phyloP scores from a whole-genome alignment of 306 rosid species.

The Bauhinia variegata region DNA sequence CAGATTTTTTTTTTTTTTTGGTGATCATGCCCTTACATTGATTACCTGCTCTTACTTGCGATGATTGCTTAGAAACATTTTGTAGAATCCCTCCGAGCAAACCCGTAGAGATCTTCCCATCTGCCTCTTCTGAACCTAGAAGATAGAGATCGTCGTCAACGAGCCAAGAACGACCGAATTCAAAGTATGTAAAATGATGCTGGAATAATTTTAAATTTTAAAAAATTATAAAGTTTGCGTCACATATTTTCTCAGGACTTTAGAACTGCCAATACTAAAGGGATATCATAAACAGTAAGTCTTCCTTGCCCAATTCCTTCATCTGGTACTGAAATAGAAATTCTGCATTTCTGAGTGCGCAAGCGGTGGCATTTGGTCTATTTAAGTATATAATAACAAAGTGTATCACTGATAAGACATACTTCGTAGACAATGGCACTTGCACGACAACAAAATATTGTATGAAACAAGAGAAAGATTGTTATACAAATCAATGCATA shows the following conservation, averaged over 20 bases:
- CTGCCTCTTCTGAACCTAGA: slow-evolving; percentile 42
- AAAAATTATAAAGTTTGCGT: slow-evolving; percentile 5
- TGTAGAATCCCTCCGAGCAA: slow-evolving; percentile 49
- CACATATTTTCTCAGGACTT: neutral
- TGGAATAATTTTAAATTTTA: slow-evolving; percentile 7
- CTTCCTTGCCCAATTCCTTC: no score
- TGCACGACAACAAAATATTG: neutral
- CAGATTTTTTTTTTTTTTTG: no score
- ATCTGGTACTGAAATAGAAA: neutral
- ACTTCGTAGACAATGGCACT: slow-evolving; percentile 8
- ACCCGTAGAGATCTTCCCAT: slow-evolving; percentile 48
- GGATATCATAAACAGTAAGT: no score
- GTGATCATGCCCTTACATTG: slow-evolving; percentile 27
- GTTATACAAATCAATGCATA: slow-evolving; percentile 14
- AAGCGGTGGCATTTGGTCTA: slow-evolving; percentile 4
- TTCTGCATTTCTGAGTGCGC: neutral
- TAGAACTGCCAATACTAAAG: no score
- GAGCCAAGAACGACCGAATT: slow-evolving; percentile 10
- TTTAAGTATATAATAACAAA: neutral
- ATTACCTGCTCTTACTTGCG: slow-evolving; percentile 58
- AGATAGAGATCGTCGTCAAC: slow-evolving; percentile 33
- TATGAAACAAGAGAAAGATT: slow-evolving; percentile 18
- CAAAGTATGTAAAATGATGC: slow-evolving; percentile 3
- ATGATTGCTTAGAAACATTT: slow-evolving; percentile 46
- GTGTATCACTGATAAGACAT: neutral